Base-by-base conservation (phyloP, 108 stramenopile species). In the Nitzschia putrida region DNA sequence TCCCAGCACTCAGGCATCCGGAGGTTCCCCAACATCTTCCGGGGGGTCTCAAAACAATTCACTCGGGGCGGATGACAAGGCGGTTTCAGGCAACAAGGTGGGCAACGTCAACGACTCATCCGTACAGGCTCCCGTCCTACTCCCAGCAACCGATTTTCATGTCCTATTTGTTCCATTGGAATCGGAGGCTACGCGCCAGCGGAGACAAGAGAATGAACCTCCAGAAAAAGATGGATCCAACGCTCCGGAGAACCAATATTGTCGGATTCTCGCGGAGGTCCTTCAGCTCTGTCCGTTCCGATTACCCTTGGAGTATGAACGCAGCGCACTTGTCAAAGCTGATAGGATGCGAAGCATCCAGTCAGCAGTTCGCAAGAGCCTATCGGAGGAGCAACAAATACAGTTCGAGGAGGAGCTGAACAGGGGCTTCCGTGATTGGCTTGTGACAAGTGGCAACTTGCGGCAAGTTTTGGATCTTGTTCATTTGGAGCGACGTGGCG, bases 391-490 rank as follows among this genome's bases (percentile, higher is more conserved):
- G 24, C 87, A 94, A 59, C 83, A 77, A 50, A 53, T 57, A 23
- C 76, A 64, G 52, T 76, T 94, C 29, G 85, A 94, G 57, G 92
- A 93, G 50, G 92, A 93, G 66, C 52, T 93, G 57, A 89, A 90
- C 64, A 72, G 81, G 43, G 89, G 88, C 9, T 92, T 95, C 57
- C 74, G 87, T 51, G 96, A 97, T 64, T 97, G 96, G 96, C 78
- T 97, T 22, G 90, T 91, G 3, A 83, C 93, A 29, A 91, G 90
- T 60, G 96, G 96, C 5, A 97, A 97, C 70, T 76, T 97, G 13
- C 85, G 94, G 24, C 96, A 97, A 53, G 92, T 97, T 24, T 74
- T 97, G 49, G 96, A 97, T 74, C 80, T 97, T 29, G 91, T 97
- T 1, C 93, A 91, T 69, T 53, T 94, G 58, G 94, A 95, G 67